Evolutionary conservation across 192 early-diverging fungal genomes (phyloP).

Genomic region (Backusella parvicylindrica): DNA sequence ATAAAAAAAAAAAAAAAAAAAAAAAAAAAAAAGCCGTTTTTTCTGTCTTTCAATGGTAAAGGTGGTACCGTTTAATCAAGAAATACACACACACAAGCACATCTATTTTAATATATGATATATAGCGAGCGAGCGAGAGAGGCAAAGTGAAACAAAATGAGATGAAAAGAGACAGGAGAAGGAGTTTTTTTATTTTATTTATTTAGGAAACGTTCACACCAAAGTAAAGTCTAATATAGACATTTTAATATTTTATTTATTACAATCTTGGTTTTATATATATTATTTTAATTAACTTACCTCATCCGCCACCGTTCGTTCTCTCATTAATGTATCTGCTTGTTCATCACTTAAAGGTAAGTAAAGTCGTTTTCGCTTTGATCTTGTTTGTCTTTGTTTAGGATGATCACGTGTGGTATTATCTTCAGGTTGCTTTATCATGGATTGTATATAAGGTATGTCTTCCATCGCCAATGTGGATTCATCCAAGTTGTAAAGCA

Average conservation of each 20-base stretch:
- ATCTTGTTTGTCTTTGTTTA: background rate
- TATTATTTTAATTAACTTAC: background rate
- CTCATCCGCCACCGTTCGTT: background rate
- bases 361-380: background rate
- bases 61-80: background rate
- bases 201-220: background rate
- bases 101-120: background rate
- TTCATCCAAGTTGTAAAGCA: background rate
- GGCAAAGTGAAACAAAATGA: background rate
- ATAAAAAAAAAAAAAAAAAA: background rate
- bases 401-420: background rate
- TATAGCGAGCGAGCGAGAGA: no score
- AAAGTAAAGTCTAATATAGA: constrained; percentile 2
- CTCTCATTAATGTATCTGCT: background rate
- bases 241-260: background rate
- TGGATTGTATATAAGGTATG: background rate
- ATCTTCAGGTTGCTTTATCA: background rate
- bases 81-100: background rate
- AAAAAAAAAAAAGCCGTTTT: background rate
- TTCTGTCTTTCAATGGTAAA: background rate
- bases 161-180: background rate
- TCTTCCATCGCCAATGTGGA: background rate
- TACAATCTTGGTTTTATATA: background rate
- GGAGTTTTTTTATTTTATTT: background rate
- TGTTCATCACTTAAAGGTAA: background rate